phyloP scores from a whole-genome alignment of 2,329 filamentous ascomycete genomes.

The Zymoseptoria brevis region DNA sequence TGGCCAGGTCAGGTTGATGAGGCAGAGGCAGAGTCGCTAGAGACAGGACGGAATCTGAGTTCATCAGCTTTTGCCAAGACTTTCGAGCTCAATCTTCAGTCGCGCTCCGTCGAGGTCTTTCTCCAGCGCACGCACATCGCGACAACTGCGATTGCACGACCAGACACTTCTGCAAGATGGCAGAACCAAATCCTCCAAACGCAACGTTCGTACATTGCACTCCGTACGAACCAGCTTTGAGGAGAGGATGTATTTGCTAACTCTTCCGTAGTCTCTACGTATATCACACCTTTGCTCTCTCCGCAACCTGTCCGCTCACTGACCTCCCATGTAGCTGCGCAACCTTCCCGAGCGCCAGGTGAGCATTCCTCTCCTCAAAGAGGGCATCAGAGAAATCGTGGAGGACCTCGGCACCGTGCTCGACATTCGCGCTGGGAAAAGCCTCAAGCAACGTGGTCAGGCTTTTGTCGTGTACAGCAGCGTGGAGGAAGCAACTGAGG shows the following conservation, averaged over 20 bases:
- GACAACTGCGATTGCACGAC: not conserved
- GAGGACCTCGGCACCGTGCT: constrained; percentile 79
- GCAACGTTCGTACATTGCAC: constrained; percentile 38
- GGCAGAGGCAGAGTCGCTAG: not conserved
- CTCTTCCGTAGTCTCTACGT: constrained; percentile 28
- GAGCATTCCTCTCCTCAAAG: constrained; percentile 68
- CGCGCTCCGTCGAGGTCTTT: not conserved
- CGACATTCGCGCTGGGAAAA: constrained; percentile 81
- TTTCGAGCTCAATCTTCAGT: not conserved
- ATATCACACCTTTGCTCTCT: constrained; percentile 5
- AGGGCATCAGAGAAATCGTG: constrained; percentile 69
- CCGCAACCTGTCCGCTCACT: not conserved
- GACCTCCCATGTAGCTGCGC: constrained; percentile 45
- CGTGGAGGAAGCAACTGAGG: constrained; percentile 67
- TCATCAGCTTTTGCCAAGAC: not conserved
- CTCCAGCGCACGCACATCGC: not conserved
- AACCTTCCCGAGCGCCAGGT: constrained; percentile 82
- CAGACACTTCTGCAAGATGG: not conserved
- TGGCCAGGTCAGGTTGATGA: not conserved
- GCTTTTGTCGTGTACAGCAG: constrained; percentile 88
- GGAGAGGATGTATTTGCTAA: constrained; percentile 15
- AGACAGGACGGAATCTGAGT: not conserved
- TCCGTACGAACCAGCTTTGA: constrained; percentile 30
- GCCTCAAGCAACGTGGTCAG: constrained; percentile 86
- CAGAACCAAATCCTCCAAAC: constrained; percentile 21